Conservation (phyloP, 2,329 filamentous ascomycete species). For the Cercospora nicotianae region DNA sequence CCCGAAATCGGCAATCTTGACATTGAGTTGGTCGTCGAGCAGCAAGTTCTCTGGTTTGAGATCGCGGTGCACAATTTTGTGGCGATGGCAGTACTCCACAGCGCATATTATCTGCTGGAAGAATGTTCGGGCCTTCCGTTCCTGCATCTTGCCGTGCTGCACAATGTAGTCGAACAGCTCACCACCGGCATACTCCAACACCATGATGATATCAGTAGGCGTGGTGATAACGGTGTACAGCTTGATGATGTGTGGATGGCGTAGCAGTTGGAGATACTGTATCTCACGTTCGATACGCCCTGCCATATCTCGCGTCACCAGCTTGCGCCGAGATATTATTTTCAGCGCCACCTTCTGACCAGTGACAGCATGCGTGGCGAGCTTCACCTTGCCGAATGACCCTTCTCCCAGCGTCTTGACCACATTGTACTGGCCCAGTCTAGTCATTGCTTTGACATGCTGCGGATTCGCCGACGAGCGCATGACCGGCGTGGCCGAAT, state of each 20-base stretch:
- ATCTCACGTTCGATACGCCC: constrained; percentile 97
- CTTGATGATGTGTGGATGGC: constrained; percentile 99
- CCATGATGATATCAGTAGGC: constrained; percentile 94
- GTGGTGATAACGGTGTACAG: constrained; percentile 97
- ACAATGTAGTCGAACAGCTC: constrained; percentile 99
- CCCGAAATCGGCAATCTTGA: constrained; percentile 99
- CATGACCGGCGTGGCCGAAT: constrained; percentile 24
- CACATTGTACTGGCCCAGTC: constrained; percentile 88
- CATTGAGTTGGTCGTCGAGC: constrained; percentile 91
- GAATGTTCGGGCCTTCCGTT: constrained; percentile 91
- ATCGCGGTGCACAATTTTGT: constrained; percentile 98
- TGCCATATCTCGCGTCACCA: constrained; percentile 97
- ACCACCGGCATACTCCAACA: constrained; percentile 93
- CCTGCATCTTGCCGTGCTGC: constrained; percentile 85
- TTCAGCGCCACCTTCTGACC: constrained; percentile 96
- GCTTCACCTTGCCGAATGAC: constrained; percentile 97
- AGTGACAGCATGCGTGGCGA: constrained; percentile 87
- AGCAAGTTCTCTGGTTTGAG: constrained; percentile 96
- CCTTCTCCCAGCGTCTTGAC: constrained; percentile 91
- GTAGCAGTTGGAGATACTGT: constrained; percentile 90
- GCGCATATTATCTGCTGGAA: constrained; percentile 99
- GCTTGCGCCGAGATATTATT: constrained; percentile 93
- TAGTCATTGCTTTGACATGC: constrained; percentile 43
- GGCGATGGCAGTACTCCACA: constrained; percentile 96
- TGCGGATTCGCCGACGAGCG: constrained; percentile 30